phyloP scores from a whole-genome alignment of 805 yeast genomes.

The Monosporozyma solicola region DNA sequence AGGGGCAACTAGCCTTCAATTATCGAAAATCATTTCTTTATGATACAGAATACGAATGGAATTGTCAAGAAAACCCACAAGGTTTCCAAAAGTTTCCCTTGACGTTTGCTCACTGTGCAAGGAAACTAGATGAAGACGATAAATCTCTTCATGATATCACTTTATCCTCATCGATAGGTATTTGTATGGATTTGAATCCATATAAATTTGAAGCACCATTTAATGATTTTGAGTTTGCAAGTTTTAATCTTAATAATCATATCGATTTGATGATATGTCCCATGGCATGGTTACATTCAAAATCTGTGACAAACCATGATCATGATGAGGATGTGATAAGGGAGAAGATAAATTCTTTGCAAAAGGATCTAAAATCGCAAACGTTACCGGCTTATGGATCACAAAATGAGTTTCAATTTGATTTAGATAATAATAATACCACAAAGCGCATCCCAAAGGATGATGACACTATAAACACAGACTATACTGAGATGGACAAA shows the following conservation, averaged over 20 bases:
- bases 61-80: conserved; percentile 56
- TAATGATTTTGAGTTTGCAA: conserved; percentile 60
- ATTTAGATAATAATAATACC: conserved; percentile 12
- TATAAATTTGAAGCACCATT: conserved; percentile 78
- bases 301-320: conserved; percentile 31
- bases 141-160: conserved; percentile 11
- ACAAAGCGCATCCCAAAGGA: conserved; percentile 7
- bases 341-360: conserved; percentile 6
- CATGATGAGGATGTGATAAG: conserved; percentile 10
- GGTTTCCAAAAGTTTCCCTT: conserved; percentile 49
- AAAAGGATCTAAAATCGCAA: conserved; percentile 7
- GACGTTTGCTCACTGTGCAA: conserved; percentile 19
- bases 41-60: conserved; percentile 75
- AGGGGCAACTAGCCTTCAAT: conserved; percentile 51
- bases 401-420: conserved; percentile 18
- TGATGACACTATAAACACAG: background rate
- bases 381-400: conserved; percentile 19
- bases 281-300: conserved; percentile 72
- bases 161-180: conserved; percentile 56
- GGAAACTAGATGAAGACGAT: background rate
- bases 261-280: conserved; percentile 62
- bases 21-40: conserved; percentile 73
- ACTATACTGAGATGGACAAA: conserved; percentile 23
- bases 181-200: conserved; percentile 92
- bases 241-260: conserved; percentile 37